Evolutionary conservation across 2,329 filamentous ascomycete species (phyloP).

Genomic region (Sporothrix sp.): DNA sequence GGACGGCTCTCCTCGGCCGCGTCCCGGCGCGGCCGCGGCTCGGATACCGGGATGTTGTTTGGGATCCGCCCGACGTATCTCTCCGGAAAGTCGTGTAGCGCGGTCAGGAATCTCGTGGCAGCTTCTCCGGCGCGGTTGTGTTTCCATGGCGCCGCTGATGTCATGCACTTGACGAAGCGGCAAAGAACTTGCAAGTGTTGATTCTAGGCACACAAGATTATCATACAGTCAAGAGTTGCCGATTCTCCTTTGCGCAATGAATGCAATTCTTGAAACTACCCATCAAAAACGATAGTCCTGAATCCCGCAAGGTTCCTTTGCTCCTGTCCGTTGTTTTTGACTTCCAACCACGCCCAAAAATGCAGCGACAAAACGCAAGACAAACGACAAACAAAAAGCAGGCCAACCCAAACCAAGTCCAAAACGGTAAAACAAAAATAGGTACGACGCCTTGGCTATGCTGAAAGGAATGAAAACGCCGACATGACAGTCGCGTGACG

Average conservation of each 20-base stretch:
- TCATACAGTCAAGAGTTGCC: too few species aligned
- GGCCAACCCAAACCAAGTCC: background rate
- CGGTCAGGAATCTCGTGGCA: too few species aligned
- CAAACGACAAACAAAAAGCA: background rate
- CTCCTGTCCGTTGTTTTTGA: background rate
- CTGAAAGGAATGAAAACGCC: slow-evolving; percentile 9
- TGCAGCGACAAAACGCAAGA: background rate
- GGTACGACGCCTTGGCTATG: slow-evolving; percentile 10
- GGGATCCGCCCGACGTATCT: slow-evolving; percentile 28
- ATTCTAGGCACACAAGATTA: too few species aligned
- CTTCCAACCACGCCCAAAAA: background rate
- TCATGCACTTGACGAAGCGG: too few species aligned
- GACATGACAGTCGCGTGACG: background rate
- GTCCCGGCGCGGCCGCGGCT: slow-evolving; percentile 22
- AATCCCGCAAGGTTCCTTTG: too few species aligned
- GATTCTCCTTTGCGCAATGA: too few species aligned
- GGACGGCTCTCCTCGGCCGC: background rate
- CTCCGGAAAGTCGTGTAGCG: slow-evolving; percentile 20
- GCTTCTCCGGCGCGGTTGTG: too few species aligned
- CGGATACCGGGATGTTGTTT: slow-evolving; percentile 28
- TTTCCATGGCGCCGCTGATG: too few species aligned
- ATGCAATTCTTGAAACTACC: too few species aligned
- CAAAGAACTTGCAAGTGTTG: too few species aligned
- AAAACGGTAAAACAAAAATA: background rate
- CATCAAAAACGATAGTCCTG: too few species aligned